Conservation (phyloP, 805 yeast species). For the Wickerhamiella cacticola region DNA sequence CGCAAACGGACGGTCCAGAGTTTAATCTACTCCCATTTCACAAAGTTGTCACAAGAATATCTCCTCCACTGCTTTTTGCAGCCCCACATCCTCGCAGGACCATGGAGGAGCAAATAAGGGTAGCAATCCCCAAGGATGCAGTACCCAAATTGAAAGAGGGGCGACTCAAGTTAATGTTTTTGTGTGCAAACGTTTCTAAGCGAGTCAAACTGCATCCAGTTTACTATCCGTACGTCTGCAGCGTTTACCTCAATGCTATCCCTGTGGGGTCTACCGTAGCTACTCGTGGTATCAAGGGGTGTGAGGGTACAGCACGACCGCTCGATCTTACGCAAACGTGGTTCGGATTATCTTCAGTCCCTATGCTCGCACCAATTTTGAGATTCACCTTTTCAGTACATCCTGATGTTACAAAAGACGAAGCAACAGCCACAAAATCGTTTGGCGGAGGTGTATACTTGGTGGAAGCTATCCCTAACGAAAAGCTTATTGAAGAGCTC, state of each 20-base stretch:
- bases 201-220: conserved; percentile 25
- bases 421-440: conserved; percentile 31
- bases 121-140: neutral
- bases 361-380: neutral
- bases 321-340: conserved; percentile 50
- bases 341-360: neutral
- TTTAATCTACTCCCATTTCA: neutral
- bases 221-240: conserved; percentile 32
- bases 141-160: conserved; percentile 12
- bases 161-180: conserved; percentile 36
- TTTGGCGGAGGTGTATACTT: conserved; percentile 43
- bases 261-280: neutral
- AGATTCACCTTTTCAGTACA: conserved; percentile 3
- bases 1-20: neutral
- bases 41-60: neutral
- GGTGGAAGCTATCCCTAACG: conserved; percentile 39
- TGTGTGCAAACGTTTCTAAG: conserved; percentile 34
- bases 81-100: neutral
- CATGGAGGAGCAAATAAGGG: neutral
- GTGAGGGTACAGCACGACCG: conserved; percentile 69
- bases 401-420: conserved; percentile 35
- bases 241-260: neutral
- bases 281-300: conserved; percentile 58
- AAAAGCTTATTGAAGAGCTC: conserved; percentile 34
- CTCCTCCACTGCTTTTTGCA: neutral